phyloP scores from a whole-genome alignment of 2,329 filamentous ascomycete genomes.

The Sclerotinia subarctica region DNA sequence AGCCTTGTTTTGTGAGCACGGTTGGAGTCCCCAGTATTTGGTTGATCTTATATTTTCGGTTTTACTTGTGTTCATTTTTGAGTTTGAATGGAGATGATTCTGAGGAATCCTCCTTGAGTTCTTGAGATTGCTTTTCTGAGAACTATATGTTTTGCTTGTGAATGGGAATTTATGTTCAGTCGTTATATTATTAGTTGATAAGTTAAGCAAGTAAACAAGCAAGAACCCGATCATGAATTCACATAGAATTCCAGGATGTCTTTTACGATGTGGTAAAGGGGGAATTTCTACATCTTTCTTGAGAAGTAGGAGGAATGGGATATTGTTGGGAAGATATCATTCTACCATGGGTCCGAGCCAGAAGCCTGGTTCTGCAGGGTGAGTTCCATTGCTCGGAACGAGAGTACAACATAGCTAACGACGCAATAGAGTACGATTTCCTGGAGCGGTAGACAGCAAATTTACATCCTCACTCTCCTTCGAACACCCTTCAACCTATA shows the following conservation, averaged over 20 bases:
- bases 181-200: neutral
- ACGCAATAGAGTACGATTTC: conserved; percentile 59
- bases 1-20: conserved; percentile 10
- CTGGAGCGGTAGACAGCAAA: conserved; percentile 90
- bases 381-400: neutral
- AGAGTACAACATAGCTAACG: neutral
- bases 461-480: conserved; percentile 82
- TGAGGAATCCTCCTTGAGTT: neutral
- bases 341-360: conserved; percentile 32
- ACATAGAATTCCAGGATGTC: conserved; percentile 12
- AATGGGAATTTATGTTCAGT: neutral
- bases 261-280: conserved; percentile 5
- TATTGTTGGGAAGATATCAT: conserved; percentile 27
- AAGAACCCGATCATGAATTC: conserved; percentile 15
- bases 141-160: neutral
- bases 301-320: neutral
- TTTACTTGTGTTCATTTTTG: neutral
- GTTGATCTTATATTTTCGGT: neutral
- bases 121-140: neutral
- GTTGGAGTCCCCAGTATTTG: conserved; percentile 6
- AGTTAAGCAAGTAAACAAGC: neutral
- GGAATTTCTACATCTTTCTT: neutral
- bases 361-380: conserved; percentile 35
- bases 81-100: neutral
- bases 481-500: conserved; percentile 66